Evolutionary conservation across 495 filamentous ascomycete species (phyloP).

Genomic region (Aspergillus sclerotioniger): DNA sequence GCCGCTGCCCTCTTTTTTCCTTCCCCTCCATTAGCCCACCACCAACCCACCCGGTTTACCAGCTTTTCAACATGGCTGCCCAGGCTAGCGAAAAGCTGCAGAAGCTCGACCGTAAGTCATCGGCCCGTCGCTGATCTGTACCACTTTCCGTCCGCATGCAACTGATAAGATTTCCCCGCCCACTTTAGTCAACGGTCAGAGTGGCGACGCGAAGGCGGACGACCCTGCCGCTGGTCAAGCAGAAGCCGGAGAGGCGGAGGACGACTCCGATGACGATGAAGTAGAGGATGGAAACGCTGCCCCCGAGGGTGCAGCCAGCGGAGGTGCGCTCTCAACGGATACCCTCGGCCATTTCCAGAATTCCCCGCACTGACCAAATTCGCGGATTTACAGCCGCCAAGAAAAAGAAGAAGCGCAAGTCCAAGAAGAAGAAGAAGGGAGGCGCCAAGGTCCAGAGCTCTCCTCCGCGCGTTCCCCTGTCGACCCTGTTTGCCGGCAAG

Average conservation of each 20-base stretch:
- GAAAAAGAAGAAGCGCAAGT: constrained; percentile 80
- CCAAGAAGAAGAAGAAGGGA: constrained; percentile 70
- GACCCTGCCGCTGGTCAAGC: constrained; percentile 38
- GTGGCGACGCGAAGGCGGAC: constrained; percentile 44
- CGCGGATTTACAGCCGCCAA: constrained; percentile 48
- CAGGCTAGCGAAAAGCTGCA: constrained; percentile 51
- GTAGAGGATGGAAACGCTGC: constrained; percentile 47
- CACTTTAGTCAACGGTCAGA: constrained; percentile 47
- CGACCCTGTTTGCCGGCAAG: constrained; percentile 71
- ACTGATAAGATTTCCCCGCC: constrained; percentile 27
- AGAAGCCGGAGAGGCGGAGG: constrained; percentile 51
- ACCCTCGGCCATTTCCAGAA: constrained; percentile 8
- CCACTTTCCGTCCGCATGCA: neutral
- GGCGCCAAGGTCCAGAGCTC: constrained; percentile 68
- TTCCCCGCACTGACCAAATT: constrained; percentile 11
- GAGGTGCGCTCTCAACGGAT: constrained; percentile 34
- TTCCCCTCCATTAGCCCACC: constrained; percentile 7
- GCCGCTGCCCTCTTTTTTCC: constrained; percentile 18
- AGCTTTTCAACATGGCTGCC: constrained; percentile 49
- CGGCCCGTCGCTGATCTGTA: constrained; percentile 1
- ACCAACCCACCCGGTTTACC: constrained; percentile 9
- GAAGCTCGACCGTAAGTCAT: constrained; percentile 48
- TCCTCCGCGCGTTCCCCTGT: constrained; percentile 73
- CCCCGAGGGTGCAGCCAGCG: constrained; percentile 39
- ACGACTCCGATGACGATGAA: constrained; percentile 65